Conservation (phyloP, 1,284 basidiomycete species). For the Melanopsichium pennsylvanicum region DNA sequence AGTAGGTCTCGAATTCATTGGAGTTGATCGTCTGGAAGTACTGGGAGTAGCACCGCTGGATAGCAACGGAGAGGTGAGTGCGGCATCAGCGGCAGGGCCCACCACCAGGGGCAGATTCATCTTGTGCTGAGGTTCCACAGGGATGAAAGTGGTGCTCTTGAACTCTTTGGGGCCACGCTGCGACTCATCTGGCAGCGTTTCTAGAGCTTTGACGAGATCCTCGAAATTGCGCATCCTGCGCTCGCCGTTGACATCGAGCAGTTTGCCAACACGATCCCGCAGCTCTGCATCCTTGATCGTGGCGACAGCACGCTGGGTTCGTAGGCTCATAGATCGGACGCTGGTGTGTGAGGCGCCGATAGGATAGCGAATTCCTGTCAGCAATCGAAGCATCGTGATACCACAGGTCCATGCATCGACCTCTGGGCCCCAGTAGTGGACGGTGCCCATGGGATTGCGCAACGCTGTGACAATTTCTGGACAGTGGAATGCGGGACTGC, state of each 20-base stretch:
- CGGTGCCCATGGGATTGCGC: constrained; percentile 68
- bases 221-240: constrained; percentile 69
- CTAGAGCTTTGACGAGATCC: constrained; percentile 44
- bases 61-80: constrained; percentile 27
- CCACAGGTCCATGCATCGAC: constrained; percentile 72
- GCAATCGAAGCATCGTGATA: constrained; percentile 69
- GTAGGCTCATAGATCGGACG: constrained; percentile 68
- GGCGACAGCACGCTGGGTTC: constrained; percentile 68
- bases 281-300: constrained; percentile 67
- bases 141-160: constrained; percentile 69
- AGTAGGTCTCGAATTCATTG: constrained; percentile 28
- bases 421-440: constrained; percentile 69
- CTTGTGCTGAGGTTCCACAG: constrained; percentile 68
- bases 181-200: constrained; percentile 31
- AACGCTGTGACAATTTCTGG: constrained; percentile 71
- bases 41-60: constrained; percentile 36
- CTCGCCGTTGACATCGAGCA: constrained; percentile 69
- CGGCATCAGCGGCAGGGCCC: constrained; percentile 44
- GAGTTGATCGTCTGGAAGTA: constrained; percentile 33
- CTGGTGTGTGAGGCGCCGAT: constrained; percentile 70
- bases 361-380: constrained; percentile 70
- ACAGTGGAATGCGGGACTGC: constrained; percentile 69
- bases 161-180: constrained; percentile 64
- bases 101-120: constrained; percentile 66
- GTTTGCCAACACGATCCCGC: constrained; percentile 66